Conservation (phyloP, 768 basidiomycete species). For the Mycena alexandri region DNA sequence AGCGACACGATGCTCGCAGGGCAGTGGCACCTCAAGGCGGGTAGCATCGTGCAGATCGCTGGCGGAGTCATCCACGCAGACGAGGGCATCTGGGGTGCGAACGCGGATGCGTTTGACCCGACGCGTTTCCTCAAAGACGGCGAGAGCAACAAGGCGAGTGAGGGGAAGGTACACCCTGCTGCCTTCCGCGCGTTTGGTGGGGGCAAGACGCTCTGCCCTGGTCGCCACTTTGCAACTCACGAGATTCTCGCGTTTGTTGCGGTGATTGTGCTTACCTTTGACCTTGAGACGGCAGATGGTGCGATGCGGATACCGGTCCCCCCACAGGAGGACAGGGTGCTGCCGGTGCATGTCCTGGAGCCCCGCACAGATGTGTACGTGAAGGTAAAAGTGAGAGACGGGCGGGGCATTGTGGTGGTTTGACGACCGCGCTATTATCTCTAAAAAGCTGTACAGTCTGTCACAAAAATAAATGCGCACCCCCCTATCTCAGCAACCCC, state of each 20-base stretch:
- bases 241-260: constrained; percentile 33
- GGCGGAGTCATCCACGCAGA: constrained; percentile 35
- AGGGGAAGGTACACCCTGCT: constrained; percentile 31
- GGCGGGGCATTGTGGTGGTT: no score
- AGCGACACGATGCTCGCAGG: constrained; percentile 24
- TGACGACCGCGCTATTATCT: no score
- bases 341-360: constrained; percentile 33
- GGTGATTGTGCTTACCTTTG: constrained; percentile 30
- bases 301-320: constrained; percentile 21
- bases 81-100: constrained; percentile 28
- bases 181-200: constrained; percentile 37
- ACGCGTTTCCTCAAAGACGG: constrained; percentile 25
- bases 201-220: constrained; percentile 36
- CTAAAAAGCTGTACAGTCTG: no score
- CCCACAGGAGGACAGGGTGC: constrained; percentile 26
- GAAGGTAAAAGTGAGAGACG: no score
- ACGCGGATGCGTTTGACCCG: constrained; percentile 27
- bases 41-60: constrained; percentile 32
- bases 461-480: no score
- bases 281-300: constrained; percentile 8
- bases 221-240: constrained; percentile 34
- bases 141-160: constrained; percentile 3
- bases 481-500: no score
- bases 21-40: constrained; percentile 22
- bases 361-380: constrained; percentile 14